Conservation (phyloP, 306 rosid genomes). For the Vachellia collinsii region DNA sequence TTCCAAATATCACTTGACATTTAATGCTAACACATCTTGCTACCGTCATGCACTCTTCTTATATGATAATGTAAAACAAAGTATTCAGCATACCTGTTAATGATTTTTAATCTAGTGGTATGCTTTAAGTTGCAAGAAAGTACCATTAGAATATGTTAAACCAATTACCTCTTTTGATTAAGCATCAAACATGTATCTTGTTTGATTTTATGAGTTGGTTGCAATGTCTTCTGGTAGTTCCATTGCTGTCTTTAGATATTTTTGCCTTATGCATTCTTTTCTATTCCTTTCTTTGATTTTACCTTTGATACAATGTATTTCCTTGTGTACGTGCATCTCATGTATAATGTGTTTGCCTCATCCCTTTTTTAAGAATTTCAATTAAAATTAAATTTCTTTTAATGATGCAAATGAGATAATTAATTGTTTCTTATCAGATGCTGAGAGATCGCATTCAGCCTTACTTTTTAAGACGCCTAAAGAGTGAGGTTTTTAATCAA, state of each 20-base stretch:
- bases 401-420: not conserved
- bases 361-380: not conserved
- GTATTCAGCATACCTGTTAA: not conserved
- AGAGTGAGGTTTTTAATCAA: slow-evolving; percentile 4
- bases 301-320: not conserved
- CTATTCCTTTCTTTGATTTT: not conserved
- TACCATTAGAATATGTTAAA: not conserved
- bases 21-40: not conserved
- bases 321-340: not conserved
- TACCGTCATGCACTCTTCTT: not conserved
- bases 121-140: not conserved
- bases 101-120: not conserved
- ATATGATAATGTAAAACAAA: not conserved
- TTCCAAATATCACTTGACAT: not conserved
- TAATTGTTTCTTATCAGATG: not conserved
- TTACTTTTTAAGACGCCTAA: not conserved
- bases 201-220: not conserved
- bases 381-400: not conserved
- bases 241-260: not conserved
- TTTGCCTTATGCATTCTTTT: not conserved
- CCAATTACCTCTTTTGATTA: not conserved
- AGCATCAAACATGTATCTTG: slow-evolving; percentile 5
- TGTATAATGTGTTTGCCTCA: not conserved
- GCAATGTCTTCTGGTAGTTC: not conserved
- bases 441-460: not conserved